Evolutionary conservation across 139 green algal genomes (phyloP), one percentile per base, ranked within the genome.

Genomic region (Asterochloris erici): DNA sequence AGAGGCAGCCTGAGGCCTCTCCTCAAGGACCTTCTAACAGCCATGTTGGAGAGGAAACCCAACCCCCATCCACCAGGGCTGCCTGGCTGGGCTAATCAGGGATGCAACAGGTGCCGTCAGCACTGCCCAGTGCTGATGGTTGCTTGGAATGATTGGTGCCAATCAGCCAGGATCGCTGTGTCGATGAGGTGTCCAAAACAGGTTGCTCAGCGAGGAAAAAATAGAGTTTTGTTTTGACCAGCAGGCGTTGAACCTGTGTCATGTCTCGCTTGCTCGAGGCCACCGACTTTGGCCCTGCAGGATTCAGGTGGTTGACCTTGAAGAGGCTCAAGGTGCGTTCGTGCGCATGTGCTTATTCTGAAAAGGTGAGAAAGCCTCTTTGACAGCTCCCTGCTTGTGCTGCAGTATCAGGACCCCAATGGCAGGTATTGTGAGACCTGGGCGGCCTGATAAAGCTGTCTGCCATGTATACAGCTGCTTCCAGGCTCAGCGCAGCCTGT

Each of bases 291-390:
- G 78, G 84, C 0, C 82, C 81, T 12, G n/a, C 70, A 11, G 82
- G 81, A n/a, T 92, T 92, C 23, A 80, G 68, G 10, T 92, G 87
- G 87, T 16, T 92, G 0, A 87, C 81, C 12, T 38, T 92, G 9
- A 90, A 88, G 78, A 38, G 74, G 10, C 84, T 91, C 23, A 14
- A 76, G 54, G 85, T 90, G 63, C 21, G 87, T 1, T 17, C 21
- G 21, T 60, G 15, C 15, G 29, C 16, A 26, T 47, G 21, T 47
- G 68, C 68, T 29, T 73, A 61, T 10, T 9, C 28, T 69, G 69
- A 2, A 21, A 28, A 47, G 21, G 19, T 29, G 24, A 60, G 69
- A 24, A 78, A 62, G n/a, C 60, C 26, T 64, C 60, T 62, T 76
- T 62, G 54, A 54, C 27, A 63, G 26, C 19, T 62, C 13, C 17